Percentiles rank a stretch among this genome's conserved stretches.
Conservation (phyloP, 306 rosid genomes). For the Vachellia pachyceras region DNA sequence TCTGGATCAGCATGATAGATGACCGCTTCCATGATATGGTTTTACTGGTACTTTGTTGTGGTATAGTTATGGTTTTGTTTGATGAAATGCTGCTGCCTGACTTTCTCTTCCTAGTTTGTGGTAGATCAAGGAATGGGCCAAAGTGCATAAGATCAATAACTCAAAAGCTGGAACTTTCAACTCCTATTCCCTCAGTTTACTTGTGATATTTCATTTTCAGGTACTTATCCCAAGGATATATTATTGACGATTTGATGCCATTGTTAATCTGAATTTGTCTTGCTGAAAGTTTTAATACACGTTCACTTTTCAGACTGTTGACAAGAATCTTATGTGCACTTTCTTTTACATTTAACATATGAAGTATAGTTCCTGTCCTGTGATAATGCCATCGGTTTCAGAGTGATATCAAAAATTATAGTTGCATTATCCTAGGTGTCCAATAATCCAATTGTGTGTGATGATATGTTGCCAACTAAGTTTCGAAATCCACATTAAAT, state of each 20-base stretch:
- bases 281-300: slow-evolving; percentile 17
- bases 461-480: slow-evolving; percentile 18
- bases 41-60: slow-evolving; percentile 71
- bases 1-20: slow-evolving; percentile 78
- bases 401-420: slow-evolving; percentile 25
- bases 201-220: slow-evolving; percentile 94
- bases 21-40: slow-evolving; percentile 81
- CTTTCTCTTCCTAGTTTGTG: slow-evolving; percentile 50
- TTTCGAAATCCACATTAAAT: slow-evolving; percentile 20
- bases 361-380: slow-evolving; percentile 23
- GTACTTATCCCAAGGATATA: slow-evolving; percentile 46
- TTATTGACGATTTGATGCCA: slow-evolving; percentile 27
- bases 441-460: slow-evolving; percentile 26
- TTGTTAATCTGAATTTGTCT: slow-evolving; percentile 29
- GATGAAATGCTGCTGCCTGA: slow-evolving; percentile 42
- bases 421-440: neutral
- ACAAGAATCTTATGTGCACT: slow-evolving; percentile 16
- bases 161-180: slow-evolving; percentile 77
- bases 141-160: slow-evolving; percentile 78
- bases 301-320: neutral
- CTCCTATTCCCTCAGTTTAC: slow-evolving; percentile 88
- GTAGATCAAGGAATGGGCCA: slow-evolving; percentile 99
- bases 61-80: slow-evolving; percentile 30
- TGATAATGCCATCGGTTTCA: slow-evolving; percentile 27
- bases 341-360: slow-evolving; percentile 27